Percentiles rank a stretch among this genome's conserved stretches.
Conservation (phyloP, 1,284 basidiomycete genomes). For the Fomitiporia mediterranea region DNA sequence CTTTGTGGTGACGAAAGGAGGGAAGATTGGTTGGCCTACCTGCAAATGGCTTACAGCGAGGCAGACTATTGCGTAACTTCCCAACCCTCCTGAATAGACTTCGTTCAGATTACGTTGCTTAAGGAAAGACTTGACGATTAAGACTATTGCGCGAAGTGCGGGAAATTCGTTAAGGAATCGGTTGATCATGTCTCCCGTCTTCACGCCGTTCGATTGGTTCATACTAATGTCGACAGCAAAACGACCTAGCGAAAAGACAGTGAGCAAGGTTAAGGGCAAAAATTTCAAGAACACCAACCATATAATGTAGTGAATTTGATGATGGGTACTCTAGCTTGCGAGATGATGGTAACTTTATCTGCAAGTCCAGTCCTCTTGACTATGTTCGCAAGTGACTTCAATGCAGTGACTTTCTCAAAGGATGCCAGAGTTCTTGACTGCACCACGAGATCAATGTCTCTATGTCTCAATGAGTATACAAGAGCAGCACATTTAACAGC, state of each 20-base stretch:
- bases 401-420: conserved; percentile 51
- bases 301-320: conserved; percentile 84
- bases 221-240: conserved; percentile 89
- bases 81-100: conserved; percentile 92
- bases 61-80: conserved; percentile 93
- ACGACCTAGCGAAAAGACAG: conserved; percentile 41
- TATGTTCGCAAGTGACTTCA: conserved; percentile 60
- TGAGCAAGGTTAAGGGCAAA: neutral
- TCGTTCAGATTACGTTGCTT: conserved; percentile 93
- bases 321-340: conserved; percentile 89
- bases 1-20: neutral
- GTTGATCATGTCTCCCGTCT: conserved; percentile 78
- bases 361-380: conserved; percentile 60
- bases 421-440: conserved; percentile 62
- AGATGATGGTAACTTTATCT: conserved; percentile 76
- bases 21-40: conserved; percentile 27
- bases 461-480: conserved; percentile 28
- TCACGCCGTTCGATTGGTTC: conserved; percentile 83
- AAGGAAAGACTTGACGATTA: conserved; percentile 89
- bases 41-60: conserved; percentile 92
- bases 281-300: conserved; percentile 30
- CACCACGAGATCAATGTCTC: conserved; percentile 77
- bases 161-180: conserved; percentile 73
- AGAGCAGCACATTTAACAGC: neutral
- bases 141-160: conserved; percentile 74